These are phyloP conservation scores for Aureobasidium sp. DNA, from an alignment of 2,329 filamentous ascomycete species.

Conservation along the genomic window DNA sequence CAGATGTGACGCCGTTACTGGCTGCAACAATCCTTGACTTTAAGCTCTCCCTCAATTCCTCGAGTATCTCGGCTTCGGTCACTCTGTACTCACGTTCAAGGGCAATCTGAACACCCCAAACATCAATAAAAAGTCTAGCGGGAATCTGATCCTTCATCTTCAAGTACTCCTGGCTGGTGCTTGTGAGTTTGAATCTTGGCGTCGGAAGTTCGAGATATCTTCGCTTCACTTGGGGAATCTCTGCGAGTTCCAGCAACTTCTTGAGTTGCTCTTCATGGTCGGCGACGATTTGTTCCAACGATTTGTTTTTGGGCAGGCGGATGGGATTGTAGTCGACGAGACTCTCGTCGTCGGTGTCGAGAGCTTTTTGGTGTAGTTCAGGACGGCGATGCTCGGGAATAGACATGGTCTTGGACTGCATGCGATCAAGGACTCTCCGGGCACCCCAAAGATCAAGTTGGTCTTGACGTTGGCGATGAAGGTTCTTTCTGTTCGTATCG, in stretches of 20 bases:
- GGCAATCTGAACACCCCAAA: conserved; percentile 8
- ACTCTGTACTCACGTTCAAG: background rate
- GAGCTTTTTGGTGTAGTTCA: background rate
- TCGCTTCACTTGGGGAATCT: background rate
- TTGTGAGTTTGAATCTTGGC: background rate
- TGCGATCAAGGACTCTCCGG: conserved; percentile 5
- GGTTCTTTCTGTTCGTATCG: background rate
- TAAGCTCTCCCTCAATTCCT: background rate
- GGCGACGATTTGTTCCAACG: background rate
- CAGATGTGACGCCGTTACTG: background rate
- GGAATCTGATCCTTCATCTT: background rate
- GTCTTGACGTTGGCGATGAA: background rate
- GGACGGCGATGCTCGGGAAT: conserved; percentile 13
- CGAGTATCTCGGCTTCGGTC: background rate
- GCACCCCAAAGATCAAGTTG: conserved; percentile 4
- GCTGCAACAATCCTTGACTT: background rate
- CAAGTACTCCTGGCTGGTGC: background rate
- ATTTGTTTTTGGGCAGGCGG: background rate
- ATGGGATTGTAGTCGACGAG: conserved; percentile 4
- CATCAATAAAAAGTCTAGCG: background rate
- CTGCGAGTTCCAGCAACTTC: background rate
- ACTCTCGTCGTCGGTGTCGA: conserved; percentile 10
- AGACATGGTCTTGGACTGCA: conserved; percentile 10
- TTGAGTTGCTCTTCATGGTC: background rate
- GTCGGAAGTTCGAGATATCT: too few relatives aligned